Evolutionary conservation across 306 rosid genomes (phyloP).

Genomic region (Rosa persica): DNA sequence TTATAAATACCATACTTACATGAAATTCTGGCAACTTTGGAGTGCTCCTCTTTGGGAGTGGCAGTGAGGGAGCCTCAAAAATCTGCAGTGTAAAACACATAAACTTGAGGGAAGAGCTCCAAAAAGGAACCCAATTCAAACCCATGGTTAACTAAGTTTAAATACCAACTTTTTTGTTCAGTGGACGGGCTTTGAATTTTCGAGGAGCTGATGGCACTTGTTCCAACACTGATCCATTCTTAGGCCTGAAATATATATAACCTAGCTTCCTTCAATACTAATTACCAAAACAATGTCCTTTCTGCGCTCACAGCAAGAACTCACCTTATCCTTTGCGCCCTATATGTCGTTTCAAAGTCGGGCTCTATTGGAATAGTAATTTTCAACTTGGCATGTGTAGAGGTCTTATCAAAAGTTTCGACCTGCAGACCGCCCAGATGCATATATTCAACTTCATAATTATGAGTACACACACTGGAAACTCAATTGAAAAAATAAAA

Average conservation of each 20-base stretch:
- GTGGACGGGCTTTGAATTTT: conserved; percentile 84
- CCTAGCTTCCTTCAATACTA: conserved; percentile 14
- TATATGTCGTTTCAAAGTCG: conserved; percentile 74
- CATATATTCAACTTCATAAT: neutral
- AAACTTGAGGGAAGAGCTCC: conserved; percentile 20
- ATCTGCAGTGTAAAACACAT: conserved; percentile 51
- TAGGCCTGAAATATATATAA: conserved; percentile 50
- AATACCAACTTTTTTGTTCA: conserved; percentile 86
- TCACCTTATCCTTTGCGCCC: conserved; percentile 84
- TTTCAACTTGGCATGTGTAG: conserved; percentile 53
- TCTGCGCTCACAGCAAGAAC: conserved; percentile 51
- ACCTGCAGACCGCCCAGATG: conserved; percentile 45
- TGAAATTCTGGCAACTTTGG: conserved; percentile 88
- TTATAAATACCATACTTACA: conserved; percentile 45
- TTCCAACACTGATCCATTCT: conserved; percentile 52
- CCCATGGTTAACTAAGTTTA: conserved; percentile 8
- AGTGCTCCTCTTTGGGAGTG: conserved; percentile 71
- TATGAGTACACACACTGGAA: neutral
- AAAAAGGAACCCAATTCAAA: conserved; percentile 19
- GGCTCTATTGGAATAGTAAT: conserved; percentile 91
- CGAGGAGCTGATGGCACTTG: conserved; percentile 36
- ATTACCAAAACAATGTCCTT: conserved; percentile 30
- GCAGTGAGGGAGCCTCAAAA: conserved; percentile 79
- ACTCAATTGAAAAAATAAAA: neutral
- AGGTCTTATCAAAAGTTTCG: conserved; percentile 49